A percentile compares a stretch with the other conserved stretches of the same genome.
These are phyloP conservation scores for Lepiota venenata DNA, from an alignment of 768 basidiomycete genomes.

Conservation along the genomic window DNA sequence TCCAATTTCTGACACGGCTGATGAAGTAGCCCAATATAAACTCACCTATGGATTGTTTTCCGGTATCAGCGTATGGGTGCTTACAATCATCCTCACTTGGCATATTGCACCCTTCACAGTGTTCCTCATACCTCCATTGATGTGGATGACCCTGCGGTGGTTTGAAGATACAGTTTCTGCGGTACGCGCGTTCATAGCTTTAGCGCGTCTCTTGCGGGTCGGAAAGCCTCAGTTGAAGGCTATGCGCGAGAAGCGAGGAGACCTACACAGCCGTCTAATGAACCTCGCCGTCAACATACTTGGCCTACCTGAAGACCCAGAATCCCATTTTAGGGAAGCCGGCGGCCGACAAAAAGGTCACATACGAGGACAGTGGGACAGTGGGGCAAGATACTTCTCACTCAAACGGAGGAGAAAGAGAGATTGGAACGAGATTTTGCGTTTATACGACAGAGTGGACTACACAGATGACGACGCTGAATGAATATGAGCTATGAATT, in stretches of 20 bases:
- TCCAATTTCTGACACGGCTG: constrained; percentile 82
- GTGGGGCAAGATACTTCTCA: constrained; percentile 74
- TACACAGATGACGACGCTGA: constrained; percentile 57
- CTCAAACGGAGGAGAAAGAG: constrained; percentile 74
- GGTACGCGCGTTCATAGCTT: constrained; percentile 66
- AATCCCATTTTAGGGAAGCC: constrained; percentile 52
- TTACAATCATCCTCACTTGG: constrained; percentile 53
- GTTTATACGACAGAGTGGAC: constrained; percentile 80
- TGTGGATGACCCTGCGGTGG: constrained; percentile 93
- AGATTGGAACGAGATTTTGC: constrained; percentile 87
- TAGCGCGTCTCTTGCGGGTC: constrained; percentile 59
- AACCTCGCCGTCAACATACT: constrained; percentile 54
- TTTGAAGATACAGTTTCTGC: constrained; percentile 80
- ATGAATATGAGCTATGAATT: constrained; percentile 4
- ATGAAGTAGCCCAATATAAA: constrained; percentile 89
- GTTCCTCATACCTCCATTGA: constrained; percentile 62
- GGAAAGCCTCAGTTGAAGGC: constrained; percentile 53
- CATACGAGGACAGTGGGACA: constrained; percentile 65
- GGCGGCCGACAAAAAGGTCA: constrained; percentile 73
- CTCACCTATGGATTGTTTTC: constrained; percentile 79
- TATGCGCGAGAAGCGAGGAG: constrained; percentile 50
- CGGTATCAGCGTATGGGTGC: constrained; percentile 65
- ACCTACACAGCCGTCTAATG: constrained; percentile 64
- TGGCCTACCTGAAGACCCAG: constrained; percentile 67
- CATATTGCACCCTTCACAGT: constrained; percentile 57